Conservation (phyloP, 108 stramenopile species). For the Cyclostephanos invisitatus region DNA sequence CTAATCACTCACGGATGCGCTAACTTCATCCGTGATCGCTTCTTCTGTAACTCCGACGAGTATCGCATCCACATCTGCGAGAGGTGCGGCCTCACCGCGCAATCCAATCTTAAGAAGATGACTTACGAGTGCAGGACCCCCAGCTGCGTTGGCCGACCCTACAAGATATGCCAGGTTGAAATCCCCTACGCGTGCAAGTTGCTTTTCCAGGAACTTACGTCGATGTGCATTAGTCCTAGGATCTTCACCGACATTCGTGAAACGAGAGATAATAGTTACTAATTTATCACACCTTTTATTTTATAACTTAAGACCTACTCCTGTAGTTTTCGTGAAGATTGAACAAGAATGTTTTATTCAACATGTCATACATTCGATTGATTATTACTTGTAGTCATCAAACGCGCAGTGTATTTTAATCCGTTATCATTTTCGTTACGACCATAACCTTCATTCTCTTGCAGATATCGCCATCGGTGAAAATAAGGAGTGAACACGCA, state of each 20-base stretch:
- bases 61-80: slow-evolving; percentile 97
- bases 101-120: slow-evolving; percentile 95
- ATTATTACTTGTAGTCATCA: too few relatives aligned
- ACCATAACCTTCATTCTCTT: too few relatives aligned
- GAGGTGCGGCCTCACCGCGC: slow-evolving; percentile 95
- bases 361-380: too few relatives aligned
- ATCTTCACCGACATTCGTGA: slow-evolving; percentile 75
- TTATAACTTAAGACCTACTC: not conserved
- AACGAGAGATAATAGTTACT: slow-evolving; percentile 63
- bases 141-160: slow-evolving; percentile 77
- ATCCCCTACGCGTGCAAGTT: slow-evolving; percentile 99
- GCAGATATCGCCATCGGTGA: too few relatives aligned
- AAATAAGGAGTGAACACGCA: too few relatives aligned
- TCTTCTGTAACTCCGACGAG: slow-evolving; percentile 97
- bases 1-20: slow-evolving; percentile 99
- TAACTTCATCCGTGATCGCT: slow-evolving; percentile 97
- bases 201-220: slow-evolving; percentile 96
- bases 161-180: slow-evolving; percentile 90
- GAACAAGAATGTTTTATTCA: too few relatives aligned
- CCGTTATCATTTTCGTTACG: too few relatives aligned
- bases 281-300: slow-evolving; percentile 4
- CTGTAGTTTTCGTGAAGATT: too few relatives aligned
- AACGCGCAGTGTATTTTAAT: too few relatives aligned
- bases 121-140: slow-evolving; percentile 92
- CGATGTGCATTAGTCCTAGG: slow-evolving; percentile 92